Conservation (phyloP, 2,329 filamentous ascomycete species). For the Microdochium bolleyi region DNA sequence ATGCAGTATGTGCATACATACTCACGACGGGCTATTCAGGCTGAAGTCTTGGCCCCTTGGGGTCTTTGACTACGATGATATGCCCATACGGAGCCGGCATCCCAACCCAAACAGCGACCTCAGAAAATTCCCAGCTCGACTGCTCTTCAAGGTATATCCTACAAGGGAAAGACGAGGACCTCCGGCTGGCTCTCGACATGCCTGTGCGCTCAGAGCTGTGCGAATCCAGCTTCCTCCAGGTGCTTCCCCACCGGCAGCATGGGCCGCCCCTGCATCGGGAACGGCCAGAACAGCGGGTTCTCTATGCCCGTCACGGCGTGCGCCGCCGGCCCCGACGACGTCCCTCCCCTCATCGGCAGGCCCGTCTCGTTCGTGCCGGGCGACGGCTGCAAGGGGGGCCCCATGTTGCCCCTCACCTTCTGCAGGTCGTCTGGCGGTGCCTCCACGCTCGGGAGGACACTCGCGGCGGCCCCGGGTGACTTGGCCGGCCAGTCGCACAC, state of each 20-base stretch:
- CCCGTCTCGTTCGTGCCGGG: background rate
- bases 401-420: background rate
- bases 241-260: constrained; percentile 39
- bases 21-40: too few relatives aligned
- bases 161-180: too few relatives aligned
- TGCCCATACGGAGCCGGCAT: too few relatives aligned
- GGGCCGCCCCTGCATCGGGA: constrained; percentile 50
- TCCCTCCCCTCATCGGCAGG: background rate
- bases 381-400: background rate
- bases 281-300: constrained; percentile 53
- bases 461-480: background rate
- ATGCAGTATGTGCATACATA: too few relatives aligned
- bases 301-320: constrained; percentile 28
- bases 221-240: constrained; percentile 45
- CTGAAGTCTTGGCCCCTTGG: too few relatives aligned
- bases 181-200: too few relatives aligned
- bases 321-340: constrained; percentile 7
- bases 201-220: constrained; percentile 7
- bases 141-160: too few relatives aligned
- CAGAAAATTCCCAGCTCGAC: too few relatives aligned
- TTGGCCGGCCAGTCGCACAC: constrained; percentile 30
- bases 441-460: background rate
- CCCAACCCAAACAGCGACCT: too few relatives aligned
- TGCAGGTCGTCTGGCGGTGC: background rate
- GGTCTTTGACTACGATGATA: too few relatives aligned